These are phyloP conservation scores for Prunus davidiana DNA, from an alignment of 306 rosid genomes.

Conservation along the genomic window DNA sequence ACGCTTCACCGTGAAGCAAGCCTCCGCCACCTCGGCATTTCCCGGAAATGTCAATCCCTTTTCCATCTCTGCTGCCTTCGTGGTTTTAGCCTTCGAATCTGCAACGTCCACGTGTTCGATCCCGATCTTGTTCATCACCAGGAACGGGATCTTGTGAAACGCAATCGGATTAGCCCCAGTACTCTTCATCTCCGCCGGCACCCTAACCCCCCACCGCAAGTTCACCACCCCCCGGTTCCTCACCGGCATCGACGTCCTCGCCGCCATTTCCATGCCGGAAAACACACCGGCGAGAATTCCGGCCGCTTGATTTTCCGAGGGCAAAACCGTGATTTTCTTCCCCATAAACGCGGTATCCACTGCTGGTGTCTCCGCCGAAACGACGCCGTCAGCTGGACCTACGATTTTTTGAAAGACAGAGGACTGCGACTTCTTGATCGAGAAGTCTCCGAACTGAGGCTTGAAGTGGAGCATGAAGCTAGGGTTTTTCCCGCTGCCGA, in stretches of 20 bases:
- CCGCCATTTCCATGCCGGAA: conserved; percentile 66
- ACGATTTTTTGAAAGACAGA: conserved; percentile 43
- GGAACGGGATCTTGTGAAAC: conserved; percentile 59
- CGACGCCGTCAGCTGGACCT: conserved; percentile 15
- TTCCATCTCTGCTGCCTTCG: not conserved
- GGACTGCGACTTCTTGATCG: conserved; percentile 73
- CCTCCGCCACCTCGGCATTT: conserved; percentile 53
- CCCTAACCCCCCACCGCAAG: conserved; percentile 82
- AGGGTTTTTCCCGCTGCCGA: conserved; percentile 42
- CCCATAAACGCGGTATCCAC: conserved; percentile 26
- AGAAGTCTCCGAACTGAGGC: conserved; percentile 81
- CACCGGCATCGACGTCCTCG: conserved; percentile 66
- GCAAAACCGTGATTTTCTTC: conserved; percentile 32
- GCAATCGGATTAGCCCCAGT: conserved; percentile 21
- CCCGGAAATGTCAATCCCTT: conserved; percentile 12
- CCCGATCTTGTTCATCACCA: conserved; percentile 89
- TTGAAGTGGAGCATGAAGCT: conserved; percentile 85
- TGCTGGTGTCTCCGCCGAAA: conserved; percentile 34
- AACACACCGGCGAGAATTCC: conserved; percentile 39
- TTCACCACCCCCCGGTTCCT: conserved; percentile 49
- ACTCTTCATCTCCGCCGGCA: conserved; percentile 54
- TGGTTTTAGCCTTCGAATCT: conserved; percentile 23
- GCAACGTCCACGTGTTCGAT: conserved; percentile 65
- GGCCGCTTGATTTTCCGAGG: conserved; percentile 16
- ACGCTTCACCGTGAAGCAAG: conserved; percentile 52